Percentiles rank a stretch among this genome's conserved stretches.
Evolutionary conservation across 371 early-diverging fungal species (phyloP).

Genomic region (Ordospora colligata): DNA sequence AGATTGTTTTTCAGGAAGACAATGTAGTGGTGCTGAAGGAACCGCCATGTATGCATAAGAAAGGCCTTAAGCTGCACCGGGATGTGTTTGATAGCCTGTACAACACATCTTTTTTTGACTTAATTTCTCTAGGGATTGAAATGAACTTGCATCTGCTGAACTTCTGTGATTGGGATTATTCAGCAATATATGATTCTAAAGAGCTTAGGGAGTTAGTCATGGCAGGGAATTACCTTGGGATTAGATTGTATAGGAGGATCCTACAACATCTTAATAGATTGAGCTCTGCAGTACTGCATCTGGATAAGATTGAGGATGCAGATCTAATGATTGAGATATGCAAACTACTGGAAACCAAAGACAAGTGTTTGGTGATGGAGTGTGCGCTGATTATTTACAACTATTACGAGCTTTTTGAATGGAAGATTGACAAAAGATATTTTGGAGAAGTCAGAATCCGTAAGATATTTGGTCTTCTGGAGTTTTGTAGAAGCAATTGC

Average conservation of each 20-base stretch:
- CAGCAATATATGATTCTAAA: neutral
- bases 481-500: constrained; percentile 33
- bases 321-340: neutral
- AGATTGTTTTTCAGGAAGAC: constrained; percentile 34
- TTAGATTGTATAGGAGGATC: neutral
- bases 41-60: neutral
- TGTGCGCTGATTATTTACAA: neutral
- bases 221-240: neutral
- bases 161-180: constrained; percentile 20
- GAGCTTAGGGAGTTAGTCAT: neutral
- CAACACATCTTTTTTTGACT: constrained; percentile 6
- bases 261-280: neutral
- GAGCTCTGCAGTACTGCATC: neutral
- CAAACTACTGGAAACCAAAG: constrained; percentile 3
- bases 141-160: constrained; percentile 7
- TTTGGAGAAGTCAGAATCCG: constrained; percentile 32
- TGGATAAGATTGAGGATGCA: neutral
- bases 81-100: constrained; percentile 29
- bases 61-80: neutral
- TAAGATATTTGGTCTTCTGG: constrained; percentile 35
- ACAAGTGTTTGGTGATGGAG: neutral
- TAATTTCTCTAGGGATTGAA: constrained; percentile 11
- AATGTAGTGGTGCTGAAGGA: constrained; percentile 19
- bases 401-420: neutral
- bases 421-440: neutral